Percentiles rank a stretch among this genome's conserved stretches.
phyloP scores from a whole-genome alignment of 78 protist species.

The Trichosphaerium sp. region DNA sequence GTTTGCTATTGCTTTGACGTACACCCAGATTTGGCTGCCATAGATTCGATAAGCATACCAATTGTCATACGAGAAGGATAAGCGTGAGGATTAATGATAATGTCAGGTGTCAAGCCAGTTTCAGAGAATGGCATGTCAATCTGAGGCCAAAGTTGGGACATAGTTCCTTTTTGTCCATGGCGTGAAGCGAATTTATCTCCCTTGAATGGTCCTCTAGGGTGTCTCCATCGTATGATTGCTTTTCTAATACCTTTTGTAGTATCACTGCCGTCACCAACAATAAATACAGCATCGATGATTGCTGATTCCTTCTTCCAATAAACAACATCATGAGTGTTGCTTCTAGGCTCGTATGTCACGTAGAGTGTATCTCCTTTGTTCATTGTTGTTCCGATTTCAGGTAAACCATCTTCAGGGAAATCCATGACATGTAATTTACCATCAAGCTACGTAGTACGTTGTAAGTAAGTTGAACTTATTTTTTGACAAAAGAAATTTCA shows the following conservation, averaged over 20 bases:
- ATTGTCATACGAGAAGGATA: constrained; percentile 99
- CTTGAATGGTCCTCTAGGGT: constrained; percentile 70
- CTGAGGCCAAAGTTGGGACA: constrained; percentile 59
- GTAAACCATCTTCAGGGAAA: constrained; percentile 52
- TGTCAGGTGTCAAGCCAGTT: constrained; percentile 88
- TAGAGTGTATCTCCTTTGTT: too few species aligned
- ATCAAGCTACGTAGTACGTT: too few species aligned
- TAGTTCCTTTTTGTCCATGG: constrained; percentile 91
- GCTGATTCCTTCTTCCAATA: constrained; percentile 18
- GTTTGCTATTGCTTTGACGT: neutral
- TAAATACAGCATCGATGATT: constrained; percentile 4
- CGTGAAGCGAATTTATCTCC: constrained; percentile 97
- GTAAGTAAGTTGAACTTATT: too few species aligned
- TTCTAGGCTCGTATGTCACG: constrained; percentile 2
- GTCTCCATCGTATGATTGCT: constrained; percentile 13
- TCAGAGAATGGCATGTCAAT: constrained; percentile 97
- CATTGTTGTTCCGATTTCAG: constrained; percentile 14
- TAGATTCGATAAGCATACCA: constrained; percentile 92
- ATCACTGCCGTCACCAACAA: neutral
- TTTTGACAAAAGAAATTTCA: too few species aligned
- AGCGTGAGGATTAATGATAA: constrained; percentile 98
- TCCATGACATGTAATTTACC: too few species aligned
- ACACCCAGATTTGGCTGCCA: constrained; percentile 84
- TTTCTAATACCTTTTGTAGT: neutral
- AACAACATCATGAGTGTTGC: constrained; percentile 6